Conservation (phyloP, 2,329 filamentous ascomycete genomes). For the Aureobasidium namibiae region DNA sequence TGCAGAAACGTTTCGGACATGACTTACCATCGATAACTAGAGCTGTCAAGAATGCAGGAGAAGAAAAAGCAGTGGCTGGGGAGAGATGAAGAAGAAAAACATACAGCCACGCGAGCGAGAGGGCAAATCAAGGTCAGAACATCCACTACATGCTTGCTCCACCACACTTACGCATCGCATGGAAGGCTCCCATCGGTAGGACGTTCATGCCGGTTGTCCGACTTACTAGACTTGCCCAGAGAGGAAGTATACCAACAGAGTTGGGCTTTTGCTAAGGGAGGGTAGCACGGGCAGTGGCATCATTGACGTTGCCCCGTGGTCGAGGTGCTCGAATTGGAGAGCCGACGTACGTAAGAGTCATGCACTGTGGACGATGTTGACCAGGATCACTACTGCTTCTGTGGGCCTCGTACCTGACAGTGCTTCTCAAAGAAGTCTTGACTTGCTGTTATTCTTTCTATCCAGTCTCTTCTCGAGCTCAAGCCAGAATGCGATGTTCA, state of each 20-base stretch:
- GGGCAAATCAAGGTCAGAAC: not conserved
- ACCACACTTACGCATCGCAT: not conserved
- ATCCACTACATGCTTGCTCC: not conserved
- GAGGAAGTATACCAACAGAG: not conserved
- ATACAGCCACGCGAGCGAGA: not conserved
- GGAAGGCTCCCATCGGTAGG: slow-evolving; percentile 1
- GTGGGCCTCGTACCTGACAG: not conserved
- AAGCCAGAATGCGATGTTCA: not conserved
- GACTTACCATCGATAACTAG: slow-evolving; percentile 1
- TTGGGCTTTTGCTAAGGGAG: not conserved
- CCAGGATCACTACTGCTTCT: not conserved
- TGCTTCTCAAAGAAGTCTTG: not conserved
- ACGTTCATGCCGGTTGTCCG: not conserved
- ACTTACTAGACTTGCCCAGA: not conserved
- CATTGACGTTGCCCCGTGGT: not conserved
- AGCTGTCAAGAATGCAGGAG: not conserved
- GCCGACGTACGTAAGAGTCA: slow-evolving; percentile 9
- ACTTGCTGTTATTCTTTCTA: not conserved
- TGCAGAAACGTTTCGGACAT: slow-evolving; percentile 1
- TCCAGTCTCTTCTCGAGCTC: not conserved
- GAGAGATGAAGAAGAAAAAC: not conserved
- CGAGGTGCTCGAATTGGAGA: not conserved
- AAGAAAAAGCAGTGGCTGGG: not conserved
- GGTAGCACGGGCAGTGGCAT: not conserved
- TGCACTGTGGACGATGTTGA: not conserved